Evolutionary conservation across 495 filamentous ascomycete genomes (phyloP).

Genomic region (Xylaria intraflava): DNA sequence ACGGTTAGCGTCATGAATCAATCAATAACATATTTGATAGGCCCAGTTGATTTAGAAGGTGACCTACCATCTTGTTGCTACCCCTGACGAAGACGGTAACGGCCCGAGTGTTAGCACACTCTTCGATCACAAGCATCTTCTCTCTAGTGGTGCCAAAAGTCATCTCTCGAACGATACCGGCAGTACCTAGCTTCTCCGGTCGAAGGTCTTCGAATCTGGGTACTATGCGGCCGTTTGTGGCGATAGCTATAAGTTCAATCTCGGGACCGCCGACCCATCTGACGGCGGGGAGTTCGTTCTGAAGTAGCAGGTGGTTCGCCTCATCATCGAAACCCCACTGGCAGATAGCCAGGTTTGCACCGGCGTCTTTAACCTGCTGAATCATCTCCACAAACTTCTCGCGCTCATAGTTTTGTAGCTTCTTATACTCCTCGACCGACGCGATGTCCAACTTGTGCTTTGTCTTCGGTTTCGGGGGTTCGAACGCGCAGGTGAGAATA

Average conservation of each 20-base stretch:
- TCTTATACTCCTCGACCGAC: constrained; percentile 95
- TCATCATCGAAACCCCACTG: constrained; percentile 99
- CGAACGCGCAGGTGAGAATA: constrained; percentile 96
- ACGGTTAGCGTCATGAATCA: constrained; percentile 10
- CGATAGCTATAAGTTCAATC: constrained; percentile 97
- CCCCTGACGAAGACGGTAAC: constrained; percentile 94
- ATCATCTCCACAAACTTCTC: constrained; percentile 99
- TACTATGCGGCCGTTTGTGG: constrained; percentile 95
- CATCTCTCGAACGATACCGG: constrained; percentile 89
- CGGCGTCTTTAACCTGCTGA: constrained; percentile 91
- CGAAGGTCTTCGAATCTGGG: constrained; percentile 94
- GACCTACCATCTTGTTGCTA: constrained; percentile 95
- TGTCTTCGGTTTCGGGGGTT: constrained; percentile 99
- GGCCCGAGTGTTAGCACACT: constrained; percentile 94
- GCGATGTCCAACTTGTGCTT: constrained; percentile 99
- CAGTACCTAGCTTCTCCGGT: constrained; percentile 80
- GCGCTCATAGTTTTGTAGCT: constrained; percentile 87
- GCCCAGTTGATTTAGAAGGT: not conserved
- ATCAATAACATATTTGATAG: not conserved
- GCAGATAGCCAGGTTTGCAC: constrained; percentile 96
- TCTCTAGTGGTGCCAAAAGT: constrained; percentile 95
- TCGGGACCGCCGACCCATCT: constrained; percentile 98
- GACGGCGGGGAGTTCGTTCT: constrained; percentile 93
- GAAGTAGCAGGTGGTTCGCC: constrained; percentile 91
- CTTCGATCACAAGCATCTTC: constrained; percentile 99